Base-by-base conservation (phyloP, 1,139 yeast genomes). In the Lodderomyces jiufengensis region DNA sequence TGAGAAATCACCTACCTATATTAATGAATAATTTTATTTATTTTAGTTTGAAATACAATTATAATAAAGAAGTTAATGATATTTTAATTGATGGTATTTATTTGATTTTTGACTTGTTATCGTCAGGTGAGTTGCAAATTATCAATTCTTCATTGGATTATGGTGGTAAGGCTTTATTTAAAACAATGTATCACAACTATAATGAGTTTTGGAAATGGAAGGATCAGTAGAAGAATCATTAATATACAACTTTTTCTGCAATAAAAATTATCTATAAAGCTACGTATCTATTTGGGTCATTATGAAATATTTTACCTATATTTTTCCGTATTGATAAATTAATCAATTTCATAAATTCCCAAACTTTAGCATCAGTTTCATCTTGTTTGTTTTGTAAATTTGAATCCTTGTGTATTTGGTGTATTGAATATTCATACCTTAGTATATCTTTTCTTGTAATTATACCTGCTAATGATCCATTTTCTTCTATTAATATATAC, bases 131-230 rank as follows among this genome's bases (percentile, higher is more conserved):
- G 47, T 59, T 88, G 39, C 74, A 71, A 37, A 58, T 78, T 29
- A 73, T 83, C n/a, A 84, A 76, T 49, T 69, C 80, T 3, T 68
- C 80, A n/a, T 62, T 90, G 50, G 97, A 90, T 49, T 57, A 66
- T 18, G 74, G 84, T 30, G 85, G 95, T 1, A 74, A 84, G 45
- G 70, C 80, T 2, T 77, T 81, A 48, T 84, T 80, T 65, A 80
- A 75, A 52, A 63, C 76, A 0, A 51, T 88, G 29, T 86, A 84
- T 49, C 75, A 76, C 5, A 87, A 83, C 44, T 92, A 87, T 60
- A 77, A 76, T 54, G 79, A 75, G 47, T 73, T 72, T 45, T 96
- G 96, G 38, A 86, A 84, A 56, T 90, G 97, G 97, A 78, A 63
- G 41, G 87, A 79, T 44, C 71, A 69, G 38, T 72, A 56, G n/a